Conservation (phyloP, 2,329 filamentous ascomycete genomes). For the Neurospora sp. region DNA sequence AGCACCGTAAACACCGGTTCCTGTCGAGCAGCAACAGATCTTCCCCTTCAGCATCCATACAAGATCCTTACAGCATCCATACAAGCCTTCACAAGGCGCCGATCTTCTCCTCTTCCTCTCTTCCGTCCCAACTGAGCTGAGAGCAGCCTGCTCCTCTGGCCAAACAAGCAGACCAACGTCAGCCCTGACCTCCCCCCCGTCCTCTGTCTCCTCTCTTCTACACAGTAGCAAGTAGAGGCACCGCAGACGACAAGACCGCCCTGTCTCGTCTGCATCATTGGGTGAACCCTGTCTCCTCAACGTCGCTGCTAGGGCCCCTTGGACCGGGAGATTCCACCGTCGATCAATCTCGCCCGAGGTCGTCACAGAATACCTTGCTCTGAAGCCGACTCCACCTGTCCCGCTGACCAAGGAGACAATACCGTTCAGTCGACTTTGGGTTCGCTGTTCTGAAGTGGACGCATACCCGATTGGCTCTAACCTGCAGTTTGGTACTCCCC, state of each 20-base stretch:
- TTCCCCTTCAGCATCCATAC: constrained; percentile 12
- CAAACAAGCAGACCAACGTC: constrained; percentile 7
- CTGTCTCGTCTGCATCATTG: neutral
- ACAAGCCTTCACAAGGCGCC: neutral
- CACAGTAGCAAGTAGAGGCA: neutral
- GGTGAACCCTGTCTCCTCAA: constrained; percentile 33
- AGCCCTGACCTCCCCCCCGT: neutral
- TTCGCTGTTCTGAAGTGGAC: constrained; percentile 14
- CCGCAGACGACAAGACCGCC: neutral
- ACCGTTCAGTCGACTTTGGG: constrained; percentile 31
- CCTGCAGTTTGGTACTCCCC: constrained; percentile 24
- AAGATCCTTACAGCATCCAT: constrained; percentile 5
- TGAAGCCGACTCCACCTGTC: constrained; percentile 28
- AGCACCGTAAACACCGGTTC: neutral
- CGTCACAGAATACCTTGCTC: constrained; percentile 35
- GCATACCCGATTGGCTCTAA: constrained; percentile 30
- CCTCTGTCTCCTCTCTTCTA: neutral
- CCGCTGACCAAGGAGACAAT: constrained; percentile 31
- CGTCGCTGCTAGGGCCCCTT: constrained; percentile 25
- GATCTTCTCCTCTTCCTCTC: constrained; percentile 9
- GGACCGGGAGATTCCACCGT: constrained; percentile 40
- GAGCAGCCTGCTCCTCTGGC: constrained; percentile 8
- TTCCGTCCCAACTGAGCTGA: constrained; percentile 1
- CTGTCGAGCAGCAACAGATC: constrained; percentile 15
- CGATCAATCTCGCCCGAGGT: constrained; percentile 43